Evolutionary conservation across 2,329 filamentous ascomycete species (phyloP).

Genomic region (Aureobasidium lini): DNA sequence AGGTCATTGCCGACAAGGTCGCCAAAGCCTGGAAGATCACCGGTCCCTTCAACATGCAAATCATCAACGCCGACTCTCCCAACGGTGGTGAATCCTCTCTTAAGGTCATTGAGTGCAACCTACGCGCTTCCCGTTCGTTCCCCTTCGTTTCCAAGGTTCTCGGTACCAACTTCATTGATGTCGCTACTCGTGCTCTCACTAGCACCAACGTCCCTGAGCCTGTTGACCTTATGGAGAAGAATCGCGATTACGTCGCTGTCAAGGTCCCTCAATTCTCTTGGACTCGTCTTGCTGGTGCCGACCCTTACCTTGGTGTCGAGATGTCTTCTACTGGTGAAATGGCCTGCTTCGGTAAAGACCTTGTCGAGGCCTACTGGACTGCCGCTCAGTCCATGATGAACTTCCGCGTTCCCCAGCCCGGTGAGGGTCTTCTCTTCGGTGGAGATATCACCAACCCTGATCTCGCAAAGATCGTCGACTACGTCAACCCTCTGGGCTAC

Average conservation of each 20-base stretch:
- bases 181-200: conserved; percentile 86
- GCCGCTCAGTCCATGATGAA: conserved; percentile 97
- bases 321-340: conserved; percentile 97
- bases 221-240: conserved; percentile 77
- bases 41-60: conserved; percentile 99
- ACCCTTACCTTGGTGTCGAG: conserved; percentile 95
- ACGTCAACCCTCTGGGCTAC: conserved; percentile 82
- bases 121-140: conserved; percentile 95
- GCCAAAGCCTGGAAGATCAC: conserved; percentile 96
- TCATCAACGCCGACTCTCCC: conserved; percentile 82
- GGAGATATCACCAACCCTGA: conserved; percentile 67
- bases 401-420: conserved; percentile 91
- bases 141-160: conserved; percentile 97
- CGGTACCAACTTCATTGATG: conserved; percentile 92
- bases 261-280: conserved; percentile 99
- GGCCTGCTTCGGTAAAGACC: conserved; percentile 94
- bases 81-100: conserved; percentile 68
- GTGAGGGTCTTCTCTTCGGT: conserved; percentile 90
- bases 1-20: conserved; percentile 93
- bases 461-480: conserved; percentile 75
- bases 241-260: conserved; percentile 88
- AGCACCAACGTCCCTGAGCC: conserved; percentile 78
- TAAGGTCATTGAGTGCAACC: conserved; percentile 97
- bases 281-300: conserved; percentile 93
- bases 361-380: conserved; percentile 96